Evolutionary conservation across 768 basidiomycete species (phyloP), one percentile per base, ranked within the genome.

Genomic region (Pluteus cervinus): DNA sequence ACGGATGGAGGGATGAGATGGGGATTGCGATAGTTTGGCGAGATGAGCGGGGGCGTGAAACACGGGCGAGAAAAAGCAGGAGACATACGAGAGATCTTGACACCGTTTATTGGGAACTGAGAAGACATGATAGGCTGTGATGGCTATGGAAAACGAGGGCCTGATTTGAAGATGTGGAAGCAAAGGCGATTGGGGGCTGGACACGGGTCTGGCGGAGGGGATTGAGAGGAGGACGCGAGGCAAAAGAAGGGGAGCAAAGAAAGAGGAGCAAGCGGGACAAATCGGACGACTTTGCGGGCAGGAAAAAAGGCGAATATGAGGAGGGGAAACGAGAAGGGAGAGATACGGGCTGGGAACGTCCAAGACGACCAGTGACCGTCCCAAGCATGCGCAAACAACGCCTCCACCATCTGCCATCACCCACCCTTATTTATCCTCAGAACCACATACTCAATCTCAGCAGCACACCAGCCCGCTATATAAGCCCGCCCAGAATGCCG

Each of bases 51-150:
- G 53, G 43, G 49, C 50, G 46, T 52, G 52, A 53, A 56, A 58
- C 51, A 53, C 39, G 22, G 17, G 18, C 15, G 33, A 35, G 36
- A 28, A 42, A 43, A 28, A 37, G 43, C 40, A 40, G 35, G 33
- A 46, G 32, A 82, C 85, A 66, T 60, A 87, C 86, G 75, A 60
- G 83, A 86, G 55, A 86, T 75, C 72, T 85, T 87, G 64, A 87
- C 81, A 52, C 86, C 86, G 63, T 87, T 88, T 66, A 88, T 86
- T 59, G 86, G 86, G 53, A 72, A 81, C 64, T 84, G 79, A 41
- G 76, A 79, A 40, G 79, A 66, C 82, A 86, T 86, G 59, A 62
- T 61, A 37, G 36, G 16, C 36, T 47, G 35, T 30, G 40, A 41
- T 30, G 45, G 35, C 29, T 45, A 40, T 30, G 41, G 47, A 36